Evolutionary conservation across 208 protist species (phyloP), one percentile per base, ranked within the genome.

Genomic region (Trypanosoma melophagium): DNA sequence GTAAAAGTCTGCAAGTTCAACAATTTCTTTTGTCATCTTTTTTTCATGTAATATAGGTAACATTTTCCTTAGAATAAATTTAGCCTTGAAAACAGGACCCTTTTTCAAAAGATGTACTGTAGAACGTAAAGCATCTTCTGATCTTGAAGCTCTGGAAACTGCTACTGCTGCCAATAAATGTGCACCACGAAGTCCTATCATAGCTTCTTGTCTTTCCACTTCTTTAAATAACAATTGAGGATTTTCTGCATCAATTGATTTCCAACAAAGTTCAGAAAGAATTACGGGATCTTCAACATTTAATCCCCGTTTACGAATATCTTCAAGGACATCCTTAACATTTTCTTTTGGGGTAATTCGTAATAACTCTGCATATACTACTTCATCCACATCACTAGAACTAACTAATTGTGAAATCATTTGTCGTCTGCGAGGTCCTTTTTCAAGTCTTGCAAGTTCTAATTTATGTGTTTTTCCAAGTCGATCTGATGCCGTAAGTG

Each of bases 251-350:
- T 79, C 60, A n/a, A 92, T 54, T 19, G 69, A 58, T 60, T 83
- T 84, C 61, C 80, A 79, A 9, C 80, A 76, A 7, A 94, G 49
- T 3, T 80, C 83, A 17, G 66, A 45, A 12, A 93, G 75, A 24
- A 96, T 81, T 0, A 69, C 61, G 17, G 87, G 90, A 70, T 96
- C 90, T 41, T 92, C 77, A 21, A 49, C 60, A 68, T 89, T 90
- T 8, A 96, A 81, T 0, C 90, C 90, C 0, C 80, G 69, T 35
- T 84, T 80, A 10, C 67, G 53, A 73, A 93, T 83, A 28, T 93
- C 86, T 4, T 69, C 73, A 16, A 94, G 60, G 28, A 96, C 19
- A 35, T 52, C 62, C n/a, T 72, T 63, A 2, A 84, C 69, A n/a
- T 86, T 69, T n/a, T 86, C 83, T 10, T 55, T 66, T 19, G 61